These are phyloP conservation scores for Thelonectria olida DNA, from an alignment of 2,329 filamentous ascomycete genomes.

Conservation along the genomic window DNA sequence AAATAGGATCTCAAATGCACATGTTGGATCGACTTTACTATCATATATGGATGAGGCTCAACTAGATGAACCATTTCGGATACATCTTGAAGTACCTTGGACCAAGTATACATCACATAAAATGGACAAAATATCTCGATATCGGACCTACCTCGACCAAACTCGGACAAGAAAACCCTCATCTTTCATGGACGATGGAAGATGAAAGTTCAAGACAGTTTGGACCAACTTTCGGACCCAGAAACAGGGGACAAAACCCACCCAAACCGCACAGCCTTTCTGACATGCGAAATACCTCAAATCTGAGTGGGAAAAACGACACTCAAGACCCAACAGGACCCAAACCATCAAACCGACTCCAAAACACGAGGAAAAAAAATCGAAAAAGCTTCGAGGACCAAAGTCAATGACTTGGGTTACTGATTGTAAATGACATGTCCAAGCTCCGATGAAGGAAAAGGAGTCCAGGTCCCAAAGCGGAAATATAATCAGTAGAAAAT, in stretches of 20 bases:
- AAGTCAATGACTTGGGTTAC: background rate
- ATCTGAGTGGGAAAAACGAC: too few relatives aligned
- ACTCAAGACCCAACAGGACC: too few relatives aligned
- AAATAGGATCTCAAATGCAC: background rate
- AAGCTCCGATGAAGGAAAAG: background rate
- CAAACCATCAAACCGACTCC: too few relatives aligned
- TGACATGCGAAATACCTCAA: too few relatives aligned
- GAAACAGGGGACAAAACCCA: background rate
- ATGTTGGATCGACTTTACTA: background rate
- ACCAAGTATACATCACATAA: background rate
- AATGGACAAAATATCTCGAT: background rate
- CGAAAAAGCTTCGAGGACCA: background rate
- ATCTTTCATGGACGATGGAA: background rate
- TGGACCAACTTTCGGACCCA: background rate
- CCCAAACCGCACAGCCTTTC: background rate
- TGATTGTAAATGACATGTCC: background rate
- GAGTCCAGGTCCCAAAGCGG: background rate
- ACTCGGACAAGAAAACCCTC: background rate
- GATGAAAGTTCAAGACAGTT: background rate
- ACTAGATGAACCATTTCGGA: background rate
- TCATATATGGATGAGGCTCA: background rate
- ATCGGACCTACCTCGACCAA: background rate
- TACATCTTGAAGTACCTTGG: background rate
- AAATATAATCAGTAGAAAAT: background rate
- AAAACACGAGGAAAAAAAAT: background rate